Conservation (phyloP, 129 eudicot genomes). For the Saussurea involucrata region DNA sequence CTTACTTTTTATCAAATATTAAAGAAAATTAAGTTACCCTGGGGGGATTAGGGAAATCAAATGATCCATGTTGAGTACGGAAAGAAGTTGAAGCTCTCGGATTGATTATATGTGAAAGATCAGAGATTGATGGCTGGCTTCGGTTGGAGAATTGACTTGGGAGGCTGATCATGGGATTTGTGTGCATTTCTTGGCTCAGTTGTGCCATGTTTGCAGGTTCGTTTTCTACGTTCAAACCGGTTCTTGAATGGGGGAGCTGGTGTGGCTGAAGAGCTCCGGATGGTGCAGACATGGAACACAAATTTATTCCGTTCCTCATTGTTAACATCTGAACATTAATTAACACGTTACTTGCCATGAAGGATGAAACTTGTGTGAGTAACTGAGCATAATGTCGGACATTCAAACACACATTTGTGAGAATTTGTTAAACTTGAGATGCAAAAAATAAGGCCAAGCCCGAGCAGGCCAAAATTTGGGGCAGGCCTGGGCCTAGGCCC, state of each 20-base stretch:
- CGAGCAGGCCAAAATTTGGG: too few relatives aligned
- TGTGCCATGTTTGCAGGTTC: slow-evolving; percentile 31
- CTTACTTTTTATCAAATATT: background rate
- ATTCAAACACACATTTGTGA: too few relatives aligned
- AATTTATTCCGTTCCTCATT: slow-evolving; percentile 68
- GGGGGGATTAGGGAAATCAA: slow-evolving; percentile 23
- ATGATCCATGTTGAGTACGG: slow-evolving; percentile 28
- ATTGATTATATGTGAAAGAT: slow-evolving; percentile 26
- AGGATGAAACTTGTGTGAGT: background rate
- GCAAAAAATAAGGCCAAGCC: too few relatives aligned
- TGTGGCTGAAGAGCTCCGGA: slow-evolving; percentile 49
- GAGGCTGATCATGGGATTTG: slow-evolving; percentile 17
- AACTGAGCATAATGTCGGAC: background rate
- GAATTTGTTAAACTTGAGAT: too few relatives aligned
- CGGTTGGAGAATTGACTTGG: slow-evolving; percentile 21
- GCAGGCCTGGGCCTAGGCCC: too few relatives aligned
- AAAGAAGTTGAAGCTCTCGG: slow-evolving; percentile 28
- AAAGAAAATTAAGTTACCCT: slow-evolving; percentile 27
- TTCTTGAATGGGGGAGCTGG: slow-evolving; percentile 43
- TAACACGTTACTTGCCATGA: background rate
- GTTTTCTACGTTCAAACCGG: slow-evolving; percentile 1
- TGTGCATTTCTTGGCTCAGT: slow-evolving; percentile 15
- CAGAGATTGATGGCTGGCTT: slow-evolving; percentile 24
- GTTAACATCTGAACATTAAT: slow-evolving; percentile 60
- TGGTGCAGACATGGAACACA: slow-evolving; percentile 50